Conservation (phyloP, 208 protist genomes). For the Acanthamoeba healyi region DNA sequence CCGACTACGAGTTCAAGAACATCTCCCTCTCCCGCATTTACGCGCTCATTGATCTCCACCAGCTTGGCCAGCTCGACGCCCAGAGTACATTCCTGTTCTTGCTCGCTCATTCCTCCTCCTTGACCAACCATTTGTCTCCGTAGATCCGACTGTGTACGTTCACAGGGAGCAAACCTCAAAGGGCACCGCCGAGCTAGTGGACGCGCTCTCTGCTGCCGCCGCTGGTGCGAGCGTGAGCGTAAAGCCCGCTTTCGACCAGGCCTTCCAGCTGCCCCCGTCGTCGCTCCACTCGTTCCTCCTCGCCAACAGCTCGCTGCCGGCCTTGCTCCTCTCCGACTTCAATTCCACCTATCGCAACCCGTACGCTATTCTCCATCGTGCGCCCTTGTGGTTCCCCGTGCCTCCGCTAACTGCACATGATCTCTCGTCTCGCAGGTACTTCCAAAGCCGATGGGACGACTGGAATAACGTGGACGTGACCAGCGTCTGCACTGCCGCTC, state of each 20-base stretch:
- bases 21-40: slow-evolving; percentile 1
- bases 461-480: neutral
- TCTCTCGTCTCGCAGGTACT: slow-evolving; percentile 9
- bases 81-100: neutral
- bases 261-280: slow-evolving; percentile 55
- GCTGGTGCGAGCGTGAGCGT: neutral
- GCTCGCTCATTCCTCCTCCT: neutral
- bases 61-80: slow-evolving; percentile 29
- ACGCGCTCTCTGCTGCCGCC: neutral
- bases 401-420: neutral
- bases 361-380: neutral
- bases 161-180: neutral
- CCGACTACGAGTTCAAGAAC: slow-evolving; percentile 42
- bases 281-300: slow-evolving; percentile 62
- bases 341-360: neutral
- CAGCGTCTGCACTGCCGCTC: slow-evolving; percentile 30
- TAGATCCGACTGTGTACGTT: slow-evolving; percentile 5
- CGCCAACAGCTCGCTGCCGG: slow-evolving; percentile 44
- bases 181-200: neutral
- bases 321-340: slow-evolving; percentile 32
- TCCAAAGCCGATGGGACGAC: slow-evolving; percentile 61
- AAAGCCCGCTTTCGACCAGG: neutral
- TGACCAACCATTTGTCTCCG: neutral
- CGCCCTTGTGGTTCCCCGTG: neutral
- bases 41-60: slow-evolving; percentile 29